Evolutionary conservation across 2,329 filamentous ascomycete genomes (phyloP), one percentile per base, ranked within the genome.

Genomic region (Ustulina deusta): DNA sequence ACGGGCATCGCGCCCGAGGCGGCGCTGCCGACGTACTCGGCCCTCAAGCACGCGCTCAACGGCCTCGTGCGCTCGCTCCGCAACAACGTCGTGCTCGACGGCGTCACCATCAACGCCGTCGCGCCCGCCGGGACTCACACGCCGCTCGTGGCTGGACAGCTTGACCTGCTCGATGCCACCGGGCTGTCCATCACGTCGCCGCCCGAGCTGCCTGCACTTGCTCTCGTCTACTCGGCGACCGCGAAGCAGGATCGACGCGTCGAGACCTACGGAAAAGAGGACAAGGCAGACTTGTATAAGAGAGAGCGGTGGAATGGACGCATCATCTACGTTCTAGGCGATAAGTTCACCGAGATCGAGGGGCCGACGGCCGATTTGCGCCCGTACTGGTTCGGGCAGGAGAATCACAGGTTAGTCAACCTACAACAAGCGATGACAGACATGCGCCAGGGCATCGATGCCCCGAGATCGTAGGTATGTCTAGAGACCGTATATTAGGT

Each of bases 1-100:
- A 79, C 79, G 4, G 79, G 76, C 0, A 81, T 81, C 62, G 63
- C 72, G 5, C 77, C 81, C 9, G 81, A 82, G 66, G 77, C 78
- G 46, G 72, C 55, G 10, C 65, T 81, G 10, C 79, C 79, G 0
- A 73, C 81, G 3, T 81, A 78, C n/a, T 59, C 56, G n/a, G 32
- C 40, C 13, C 10, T 13, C 17, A 65, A 65, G 38, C 3, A n/a
- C 20, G 62, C 34, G 73, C 70, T 79, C 6, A 66, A 77, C 9
- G 74, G 73, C n/a, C 70, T 79, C 1, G 67, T 81, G 9, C 74
- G 79, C 9, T 69, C 77, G 5, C 72, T 81, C 27, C 72, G 78
- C 4, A 73, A 77, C 0, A 63, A 69, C 1, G 32, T 78, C 3
- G 49, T 55, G 15, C 32, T 56, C 2, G 61, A 77, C 34, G 65